Evolutionary conservation across 257 asterid genomes (phyloP).

Genomic region (Paulownia fortunei): DNA sequence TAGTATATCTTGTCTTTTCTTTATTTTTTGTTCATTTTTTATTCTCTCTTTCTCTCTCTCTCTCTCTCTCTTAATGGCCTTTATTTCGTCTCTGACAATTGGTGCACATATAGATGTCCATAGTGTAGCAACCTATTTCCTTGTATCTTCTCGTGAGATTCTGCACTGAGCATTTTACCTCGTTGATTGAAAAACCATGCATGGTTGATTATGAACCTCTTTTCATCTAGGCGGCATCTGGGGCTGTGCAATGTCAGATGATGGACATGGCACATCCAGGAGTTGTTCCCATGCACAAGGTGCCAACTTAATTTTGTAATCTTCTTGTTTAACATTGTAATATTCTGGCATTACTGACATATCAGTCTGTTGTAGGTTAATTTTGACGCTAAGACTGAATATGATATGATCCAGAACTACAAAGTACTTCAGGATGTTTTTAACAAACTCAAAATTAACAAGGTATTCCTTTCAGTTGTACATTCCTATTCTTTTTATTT

Average conservation of each 20-base stretch:
- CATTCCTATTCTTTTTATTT: conserved; percentile 1
- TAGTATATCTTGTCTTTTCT: background rate
- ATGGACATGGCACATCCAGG: conserved; percentile 92
- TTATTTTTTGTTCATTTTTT: background rate
- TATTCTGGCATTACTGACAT: conserved; percentile 32
- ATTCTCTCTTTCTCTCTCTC: background rate
- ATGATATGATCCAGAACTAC: conserved; percentile 93
- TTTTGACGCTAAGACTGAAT: conserved; percentile 94
- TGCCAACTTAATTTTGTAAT: conserved; percentile 21
- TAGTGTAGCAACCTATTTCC: background rate
- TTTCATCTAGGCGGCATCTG: conserved; percentile 78
- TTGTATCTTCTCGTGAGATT: conserved; percentile 8
- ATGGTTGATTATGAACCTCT: conserved; percentile 2
- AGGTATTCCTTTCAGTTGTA: conserved; percentile 50
- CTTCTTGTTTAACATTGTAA: conserved; percentile 2
- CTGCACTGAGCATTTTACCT: background rate
- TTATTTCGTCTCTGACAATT: background rate
- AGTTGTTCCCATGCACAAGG: conserved; percentile 97
- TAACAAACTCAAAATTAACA: conserved; percentile 80
- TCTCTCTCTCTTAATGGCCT: background rate
- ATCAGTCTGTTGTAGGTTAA: conserved; percentile 62
- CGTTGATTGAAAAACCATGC: conserved; percentile 5
- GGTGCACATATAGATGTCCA: background rate
- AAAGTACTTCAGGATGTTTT: conserved; percentile 97
- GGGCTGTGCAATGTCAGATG: conserved; percentile 97